Base-by-base conservation (phyloP, 2,329 filamentous ascomycete genomes). In the Ophiostoma sp. region DNA sequence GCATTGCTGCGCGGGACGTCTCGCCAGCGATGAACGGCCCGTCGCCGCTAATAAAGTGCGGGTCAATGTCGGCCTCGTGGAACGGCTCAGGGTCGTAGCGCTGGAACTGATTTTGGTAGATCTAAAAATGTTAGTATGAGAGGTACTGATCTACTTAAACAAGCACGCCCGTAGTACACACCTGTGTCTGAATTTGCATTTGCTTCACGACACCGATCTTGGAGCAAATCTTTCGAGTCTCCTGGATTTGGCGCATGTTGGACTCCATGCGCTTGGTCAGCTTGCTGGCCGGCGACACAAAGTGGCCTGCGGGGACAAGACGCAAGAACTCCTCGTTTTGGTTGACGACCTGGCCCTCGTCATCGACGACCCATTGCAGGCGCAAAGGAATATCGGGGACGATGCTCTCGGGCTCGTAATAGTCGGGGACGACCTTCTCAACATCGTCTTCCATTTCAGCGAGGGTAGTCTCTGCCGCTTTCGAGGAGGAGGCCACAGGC, bases 121-220 rank as follows among this genome's bases (percentile, higher is more conserved):
- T 93, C 92, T 96, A 68, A 28, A 39, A 19, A 31, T 22, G 42
- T 45, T 48, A 71, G 33, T 22, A 52, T 39, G 36, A 17, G 33
- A 25, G 2, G 45, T 19, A n/a, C 4, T 39, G 15, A 4, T 17
- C 3, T 3, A 19, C 1, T 4, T 19, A 48, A 15, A 28, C 12
- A 59, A 9, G 31, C 12, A 31, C 19, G 12, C 39, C 22, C 17
- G 5, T 55, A n/a, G 6, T 31, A 68, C 78, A 55, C 88, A 94
- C 93, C 88, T 98, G 96, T 70, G 94, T 93, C 81, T 99, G 96
- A 71, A 98, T 90, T 83, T 99, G 96, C 96, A 99, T 99, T 84
- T 99, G 96, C 84, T 98, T 99, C 80, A 99, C 96, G 75, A 99
- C 94, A 68, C 93, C 92, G 80, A 99, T 97, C 83, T 98, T 99